A percentile compares a stretch with the other conserved stretches of the same genome.
Conservation (phyloP, 345 rosid species). For the Toxicodendron radicans region DNA sequence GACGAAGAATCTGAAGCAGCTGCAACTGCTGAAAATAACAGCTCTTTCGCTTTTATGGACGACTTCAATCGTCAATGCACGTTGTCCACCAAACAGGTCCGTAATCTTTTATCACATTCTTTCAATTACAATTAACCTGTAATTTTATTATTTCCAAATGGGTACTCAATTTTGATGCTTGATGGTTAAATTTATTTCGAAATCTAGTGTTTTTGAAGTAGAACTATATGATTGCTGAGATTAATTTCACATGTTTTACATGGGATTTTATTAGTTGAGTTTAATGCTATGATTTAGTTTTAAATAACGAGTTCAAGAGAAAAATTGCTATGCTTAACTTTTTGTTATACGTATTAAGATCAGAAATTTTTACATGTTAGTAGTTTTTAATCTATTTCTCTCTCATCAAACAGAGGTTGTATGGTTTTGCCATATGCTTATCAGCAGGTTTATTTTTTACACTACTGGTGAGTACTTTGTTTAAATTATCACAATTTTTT, state of each 20-base stretch:
- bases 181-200: background rate
- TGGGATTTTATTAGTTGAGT: background rate
- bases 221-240: background rate
- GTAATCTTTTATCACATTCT: background rate
- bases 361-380: background rate
- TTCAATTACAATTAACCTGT: background rate
- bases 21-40: conserved; percentile 28
- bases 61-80: conserved; percentile 89
- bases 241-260: background rate
- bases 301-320: too few relatives aligned
- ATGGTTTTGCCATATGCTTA: conserved; percentile 86
- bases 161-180: background rate
- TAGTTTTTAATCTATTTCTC: background rate
- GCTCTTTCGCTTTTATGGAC: conserved; percentile 64
- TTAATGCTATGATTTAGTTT: too few relatives aligned
- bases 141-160: background rate
- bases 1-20: conserved; percentile 47
- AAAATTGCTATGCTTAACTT: too few relatives aligned
- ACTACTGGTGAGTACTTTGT: conserved; percentile 59
- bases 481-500: background rate
- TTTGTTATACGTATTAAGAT: background rate
- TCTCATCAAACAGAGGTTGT: conserved; percentile 54
- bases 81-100: conserved; percentile 84
- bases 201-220: background rate
- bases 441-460: conserved; percentile 74